A percentile compares a stretch with the other conserved stretches of the same genome.
Evolutionary conservation across 495 filamentous ascomycete species (phyloP).

Genomic region (Xylaria venustula): DNA sequence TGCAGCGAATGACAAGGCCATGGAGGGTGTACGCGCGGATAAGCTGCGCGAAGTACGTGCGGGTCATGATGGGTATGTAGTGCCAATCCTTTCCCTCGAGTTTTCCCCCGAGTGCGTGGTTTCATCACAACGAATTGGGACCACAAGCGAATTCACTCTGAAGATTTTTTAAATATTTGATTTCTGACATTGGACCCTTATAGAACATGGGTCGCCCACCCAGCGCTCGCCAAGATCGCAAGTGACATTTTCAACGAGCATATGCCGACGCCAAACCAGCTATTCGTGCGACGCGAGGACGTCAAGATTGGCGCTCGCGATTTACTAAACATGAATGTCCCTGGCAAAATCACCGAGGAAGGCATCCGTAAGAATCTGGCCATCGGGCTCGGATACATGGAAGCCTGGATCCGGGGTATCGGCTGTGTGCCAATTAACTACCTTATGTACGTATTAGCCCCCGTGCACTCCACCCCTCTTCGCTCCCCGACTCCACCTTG

Average conservation of each 20-base stretch:
- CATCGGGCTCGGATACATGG: constrained; percentile 97
- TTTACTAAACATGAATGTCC: constrained; percentile 97
- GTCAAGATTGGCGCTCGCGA: constrained; percentile 85
- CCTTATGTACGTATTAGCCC: constrained; percentile 65
- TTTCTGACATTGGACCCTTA: constrained; percentile 8
- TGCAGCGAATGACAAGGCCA: constrained; percentile 86
- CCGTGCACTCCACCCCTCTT: neutral
- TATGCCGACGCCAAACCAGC: constrained; percentile 99
- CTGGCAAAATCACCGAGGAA: constrained; percentile 88
- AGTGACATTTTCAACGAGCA: constrained; percentile 95
- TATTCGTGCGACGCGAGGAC: constrained; percentile 87
- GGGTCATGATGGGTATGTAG: constrained; percentile 82
- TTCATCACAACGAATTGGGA: neutral
- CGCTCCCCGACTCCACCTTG: neutral
- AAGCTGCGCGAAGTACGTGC: constrained; percentile 95
- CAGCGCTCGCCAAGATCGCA: constrained; percentile 85
- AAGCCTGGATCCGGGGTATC: constrained; percentile 92
- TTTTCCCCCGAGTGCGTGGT: neutral
- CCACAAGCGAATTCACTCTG: neutral
- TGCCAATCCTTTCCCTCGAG: neutral
- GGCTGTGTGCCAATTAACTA: constrained; percentile 98
- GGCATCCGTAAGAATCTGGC: constrained; percentile 98
- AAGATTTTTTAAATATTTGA: neutral
- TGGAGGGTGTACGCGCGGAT: constrained; percentile 90
- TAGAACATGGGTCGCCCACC: constrained; percentile 89